Percentiles rank a stretch among this genome's conserved stretches.
phyloP scores from a whole-genome alignment of 2,329 filamentous ascomycete species.

The Stachybotrys chartarum region DNA sequence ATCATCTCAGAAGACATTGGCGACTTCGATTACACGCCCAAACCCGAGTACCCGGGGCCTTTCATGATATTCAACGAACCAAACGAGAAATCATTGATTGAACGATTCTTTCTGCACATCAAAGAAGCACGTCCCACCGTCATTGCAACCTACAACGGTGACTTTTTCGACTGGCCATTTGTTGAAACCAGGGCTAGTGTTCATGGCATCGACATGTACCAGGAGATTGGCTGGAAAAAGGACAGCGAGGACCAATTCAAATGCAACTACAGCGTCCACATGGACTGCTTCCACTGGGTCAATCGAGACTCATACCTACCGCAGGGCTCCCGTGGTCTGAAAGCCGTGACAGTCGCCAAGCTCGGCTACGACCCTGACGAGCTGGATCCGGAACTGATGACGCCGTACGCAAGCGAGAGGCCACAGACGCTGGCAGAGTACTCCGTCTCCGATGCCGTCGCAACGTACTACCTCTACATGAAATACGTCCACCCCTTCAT shows the following conservation, averaged over 20 bases:
- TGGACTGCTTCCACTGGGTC: slow-evolving; percentile 99
- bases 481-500: slow-evolving; percentile 99
- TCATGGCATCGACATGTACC: slow-evolving; percentile 98
- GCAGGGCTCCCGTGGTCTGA: slow-evolving; percentile 92
- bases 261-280: slow-evolving; percentile 91
- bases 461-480: slow-evolving; percentile 99
- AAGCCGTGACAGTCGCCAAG: slow-evolving; percentile 96
- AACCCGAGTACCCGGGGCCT: slow-evolving; percentile 86
- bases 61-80: slow-evolving; percentile 99
- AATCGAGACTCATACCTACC: slow-evolving; percentile 97
- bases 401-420: slow-evolving; percentile 78
- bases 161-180: slow-evolving; percentile 99
- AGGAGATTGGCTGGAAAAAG: slow-evolving; percentile 93
- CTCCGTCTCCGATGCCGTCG: slow-evolving; percentile 96
- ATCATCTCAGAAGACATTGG: slow-evolving; percentile 96
- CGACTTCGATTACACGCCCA: slow-evolving; percentile 98
- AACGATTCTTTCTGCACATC: slow-evolving; percentile 91
- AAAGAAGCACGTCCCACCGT: slow-evolving; percentile 93
- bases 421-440: slow-evolving; percentile 95
- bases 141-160: slow-evolving; percentile 99
- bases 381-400: slow-evolving; percentile 96
- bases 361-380: slow-evolving; percentile 98
- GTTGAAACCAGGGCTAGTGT: slow-evolving; percentile 90
- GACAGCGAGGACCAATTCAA: slow-evolving; percentile 95
- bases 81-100: slow-evolving; percentile 79